Evolutionary conservation across 768 basidiomycete genomes (phyloP), one percentile per base, ranked within the genome.

Genomic region (Pleurotus pulmonarius): DNA sequence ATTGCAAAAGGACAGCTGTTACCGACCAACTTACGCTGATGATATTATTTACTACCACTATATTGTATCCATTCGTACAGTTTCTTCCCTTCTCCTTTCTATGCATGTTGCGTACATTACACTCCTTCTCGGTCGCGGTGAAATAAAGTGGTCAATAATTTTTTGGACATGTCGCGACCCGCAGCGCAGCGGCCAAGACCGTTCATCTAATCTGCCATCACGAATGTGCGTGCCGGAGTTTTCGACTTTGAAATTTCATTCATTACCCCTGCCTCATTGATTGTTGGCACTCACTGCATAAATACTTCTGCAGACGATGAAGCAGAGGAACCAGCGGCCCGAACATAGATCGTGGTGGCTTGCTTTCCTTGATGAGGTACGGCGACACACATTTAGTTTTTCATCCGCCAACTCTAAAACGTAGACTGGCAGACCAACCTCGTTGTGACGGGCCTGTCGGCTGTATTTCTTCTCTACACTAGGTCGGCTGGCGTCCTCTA

Each of bases 401-500:
- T 20, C 16, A 18, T 41, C 13, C 55, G n/a, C n/a, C n/a, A 13
- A 16, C 22, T n/a, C 49, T 20, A 24, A n/a, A 29, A 37, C 39
- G 15, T 39, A 1, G 9, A 25, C 44, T 18, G 44, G 15, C 64
- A 92, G 89, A 83, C 83, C 1, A 83, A 86, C 57, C 55, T 77
- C 24, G 76, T 79, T 16, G 83, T 88, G n/a, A 81, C 77, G 2
- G 61, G 64, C 8, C 57, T 84, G 51, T 83, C 83, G 4, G 80
- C 79, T 4, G 56, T 62, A 24, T 69, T 76, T 58, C 66, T 86
- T 43, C 65, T 89, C 18, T 83, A 81, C 59, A 86, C 87, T 2
- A 79, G 80, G 52, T 90, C 87, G 3, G 77, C 78, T 39, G 87
- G 79, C 7, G 77, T 86, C 1, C 66, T 70, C 12, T 90, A 86